Base-by-base conservation (phyloP, 1,139 yeast species). In the Magnusiomyces paraingens region DNA sequence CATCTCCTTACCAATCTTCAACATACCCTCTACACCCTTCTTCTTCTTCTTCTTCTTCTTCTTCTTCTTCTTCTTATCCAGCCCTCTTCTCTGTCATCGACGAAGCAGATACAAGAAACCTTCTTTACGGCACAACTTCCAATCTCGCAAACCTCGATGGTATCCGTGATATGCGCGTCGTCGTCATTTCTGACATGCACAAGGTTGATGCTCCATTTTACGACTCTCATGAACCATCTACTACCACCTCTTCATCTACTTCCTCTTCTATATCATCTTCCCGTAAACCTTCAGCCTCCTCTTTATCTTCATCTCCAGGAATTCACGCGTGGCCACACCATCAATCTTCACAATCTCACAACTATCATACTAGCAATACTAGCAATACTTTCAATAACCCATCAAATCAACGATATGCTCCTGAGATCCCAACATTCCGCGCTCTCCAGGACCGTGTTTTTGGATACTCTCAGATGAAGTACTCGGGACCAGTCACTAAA, bases 51-150 rank as follows among this genome's bases (percentile, higher is more conserved):
- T 47, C 47, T 5, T 38, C 42, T 10, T 12, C 21, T 5, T 38
- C 42, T 10, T 12, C 21, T 5, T 38, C 42, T 10, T 12, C 51
- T 5, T 15, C 38, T 3, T 46, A 35, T 15, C 50, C 47, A 2
- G 44, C 52, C 8, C 39, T 45, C 12, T 11, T 17, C 21, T 63
- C 67, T 26, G 57, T 62, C 26, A 55, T 63, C 20, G 68, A 65
- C 47, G 69, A 65, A 48, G 59, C 62, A 8, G 65, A 64, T 48
- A 64, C 67, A 12, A 56, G 65, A 12, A 61, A 57, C 26, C 57
- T 65, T 22, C 57, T 65, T 40, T 65, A 65, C 52, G 67, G 69
- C n/a, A 45, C 56, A 26, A 51, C 55, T 3, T 26, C 52, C 43
- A 18, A 18, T 6, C 44, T 50, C 26, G 22, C 60, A 58, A 2